Conservation (phyloP, 164 flowering plant species). For the Vitis riparia region DNA sequence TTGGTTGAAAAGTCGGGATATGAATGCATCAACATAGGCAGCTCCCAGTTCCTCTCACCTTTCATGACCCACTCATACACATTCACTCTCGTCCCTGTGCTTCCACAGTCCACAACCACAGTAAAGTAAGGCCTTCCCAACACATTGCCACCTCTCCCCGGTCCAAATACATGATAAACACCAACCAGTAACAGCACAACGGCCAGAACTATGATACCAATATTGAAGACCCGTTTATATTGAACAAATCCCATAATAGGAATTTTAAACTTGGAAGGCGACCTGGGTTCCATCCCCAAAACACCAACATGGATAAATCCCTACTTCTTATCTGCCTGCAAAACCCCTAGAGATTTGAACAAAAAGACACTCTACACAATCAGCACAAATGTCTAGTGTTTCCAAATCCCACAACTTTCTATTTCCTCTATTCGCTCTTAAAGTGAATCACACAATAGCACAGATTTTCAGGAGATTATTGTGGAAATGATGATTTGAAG, state of each 20-base stretch:
- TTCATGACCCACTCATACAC: slow-evolving; percentile 49
- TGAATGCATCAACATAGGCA: slow-evolving; percentile 47
- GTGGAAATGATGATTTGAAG: no score
- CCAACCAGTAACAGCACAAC: slow-evolving; percentile 19
- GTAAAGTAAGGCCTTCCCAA: slow-evolving; percentile 36
- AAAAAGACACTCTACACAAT: no score
- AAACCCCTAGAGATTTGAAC: not conserved
- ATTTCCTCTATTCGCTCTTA: not conserved
- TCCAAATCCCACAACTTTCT: not conserved
- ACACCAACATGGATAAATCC: slow-evolving; percentile 1
- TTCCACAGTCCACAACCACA: slow-evolving; percentile 81
- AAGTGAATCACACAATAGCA: not conserved
- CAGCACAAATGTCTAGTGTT: not conserved
- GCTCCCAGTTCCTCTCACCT: slow-evolving; percentile 11
- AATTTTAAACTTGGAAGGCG: slow-evolving; percentile 35
- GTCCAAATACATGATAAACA: slow-evolving; percentile 14
- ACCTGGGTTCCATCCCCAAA: slow-evolving; percentile 30
- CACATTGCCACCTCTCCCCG: not conserved
- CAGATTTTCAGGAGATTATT: no score
- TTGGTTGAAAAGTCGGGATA: slow-evolving; percentile 44
- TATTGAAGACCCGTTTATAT: slow-evolving; percentile 18
- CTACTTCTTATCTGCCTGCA: not conserved
- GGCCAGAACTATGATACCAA: slow-evolving; percentile 19
- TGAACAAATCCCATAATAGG: slow-evolving; percentile 14
- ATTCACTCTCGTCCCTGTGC: slow-evolving; percentile 70